Conservation (phyloP, 306 rosid genomes). For the Purshia tridentata region DNA sequence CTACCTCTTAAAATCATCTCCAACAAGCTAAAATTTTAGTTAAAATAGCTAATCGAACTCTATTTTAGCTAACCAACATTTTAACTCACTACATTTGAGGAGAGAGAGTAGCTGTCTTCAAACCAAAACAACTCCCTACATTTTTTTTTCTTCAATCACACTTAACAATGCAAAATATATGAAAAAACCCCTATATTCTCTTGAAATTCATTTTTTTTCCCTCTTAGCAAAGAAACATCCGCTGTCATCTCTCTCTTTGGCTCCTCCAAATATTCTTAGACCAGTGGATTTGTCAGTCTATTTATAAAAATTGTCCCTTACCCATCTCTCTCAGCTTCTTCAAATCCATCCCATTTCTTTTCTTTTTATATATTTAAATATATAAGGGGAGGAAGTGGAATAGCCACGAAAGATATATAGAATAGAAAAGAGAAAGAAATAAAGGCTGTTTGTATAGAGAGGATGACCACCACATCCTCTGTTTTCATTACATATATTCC, state of each 20-base stretch:
- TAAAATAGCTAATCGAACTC: no score
- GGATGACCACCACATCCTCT: constrained; percentile 76
- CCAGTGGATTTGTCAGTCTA: constrained; percentile 70
- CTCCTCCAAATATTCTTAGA: constrained; percentile 87
- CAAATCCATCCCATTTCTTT: constrained; percentile 65
- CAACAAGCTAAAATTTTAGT: no score
- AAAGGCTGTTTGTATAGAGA: constrained; percentile 23
- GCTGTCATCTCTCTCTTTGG: constrained; percentile 43
- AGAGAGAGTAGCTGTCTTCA: no score
- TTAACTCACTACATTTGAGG: no score
- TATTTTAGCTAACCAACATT: no score
- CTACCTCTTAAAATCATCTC: no score
- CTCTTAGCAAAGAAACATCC: constrained; percentile 29
- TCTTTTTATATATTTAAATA: constrained; percentile 44
- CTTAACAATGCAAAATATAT: neutral
- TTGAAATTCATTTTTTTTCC: constrained; percentile 6
- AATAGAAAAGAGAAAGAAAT: constrained; percentile 40
- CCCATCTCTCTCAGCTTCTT: constrained; percentile 48
- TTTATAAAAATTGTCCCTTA: constrained; percentile 44
- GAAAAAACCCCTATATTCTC: neutral
- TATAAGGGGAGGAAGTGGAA: constrained; percentile 68
- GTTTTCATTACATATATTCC: constrained; percentile 66
- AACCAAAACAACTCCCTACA: no score
- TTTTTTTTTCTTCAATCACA: no score
- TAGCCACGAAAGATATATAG: constrained; percentile 59